Evolutionary conservation across 208 protist genomes (phyloP), one percentile per base, ranked within the genome.

Genomic region (Strigomonas galati): DNA sequence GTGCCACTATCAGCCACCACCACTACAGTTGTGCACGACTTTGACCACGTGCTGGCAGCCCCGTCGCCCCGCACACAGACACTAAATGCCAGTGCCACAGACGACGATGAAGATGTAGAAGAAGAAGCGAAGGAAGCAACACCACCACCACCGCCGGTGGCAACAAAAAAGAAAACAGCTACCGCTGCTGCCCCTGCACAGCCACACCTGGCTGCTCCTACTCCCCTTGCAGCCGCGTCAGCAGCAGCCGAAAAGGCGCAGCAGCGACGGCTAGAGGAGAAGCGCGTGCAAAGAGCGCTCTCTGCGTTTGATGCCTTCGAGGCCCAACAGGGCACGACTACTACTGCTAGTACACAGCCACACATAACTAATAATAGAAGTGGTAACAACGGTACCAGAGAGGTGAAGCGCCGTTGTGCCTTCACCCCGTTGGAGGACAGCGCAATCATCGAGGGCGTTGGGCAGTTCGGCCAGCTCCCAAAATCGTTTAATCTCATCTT

Each of bases 371-470:
- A 54, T 21, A 7, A 7, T 54, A 44, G 9, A 44, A 14, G 37
- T 17, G 37, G 37, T 14, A 14, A 6, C 37, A 44, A 44, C 14
- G 14, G 19, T 12, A 14, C 31, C 28, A 14, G 10, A 10, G 3
- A 6, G 40, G n/a, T 4, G 19, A 49, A 59, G 24, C 81, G 84
- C 0, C 77, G 82, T n/a, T 55, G 74, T 35, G 66, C 63, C 65
- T 95, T 92, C 57, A 91, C 76, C 7, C 58, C 55, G 26, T 59
- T 72, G 66, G 89, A 95, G 71, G 87, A 95, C 48, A 66, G 65
- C 0, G 87, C 87, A 12, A 95, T 95, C 61, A 56, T 92, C 15
- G 71, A 81, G 28, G 89, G 89, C n/a, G 71, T 95, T 0, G 79
- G 76, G 17, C 82, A 71, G 32, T 93, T 83, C 57, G 78, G 76